phyloP scores from a whole-genome alignment of 2,329 filamentous ascomycete species.

The Fusarium continuum region DNA sequence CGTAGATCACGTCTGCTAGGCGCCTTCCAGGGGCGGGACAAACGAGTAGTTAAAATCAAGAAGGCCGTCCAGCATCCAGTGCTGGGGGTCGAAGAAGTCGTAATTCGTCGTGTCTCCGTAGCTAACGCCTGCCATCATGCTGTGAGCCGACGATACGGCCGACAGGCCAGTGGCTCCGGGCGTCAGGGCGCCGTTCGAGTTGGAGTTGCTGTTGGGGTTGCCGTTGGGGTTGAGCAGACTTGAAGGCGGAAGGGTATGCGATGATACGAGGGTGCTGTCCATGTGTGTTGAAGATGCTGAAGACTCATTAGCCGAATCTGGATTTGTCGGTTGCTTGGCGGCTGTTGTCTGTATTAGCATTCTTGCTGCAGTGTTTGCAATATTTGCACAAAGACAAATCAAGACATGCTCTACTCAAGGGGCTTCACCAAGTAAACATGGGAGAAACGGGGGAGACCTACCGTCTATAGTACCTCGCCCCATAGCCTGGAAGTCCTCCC shows the following conservation, averaged over 20 bases:
- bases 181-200: constrained; percentile 62
- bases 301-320: constrained; percentile 79
- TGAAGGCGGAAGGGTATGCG: constrained; percentile 52
- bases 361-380: constrained; percentile 22
- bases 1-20: constrained; percentile 46
- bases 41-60: constrained; percentile 81
- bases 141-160: constrained; percentile 50
- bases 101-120: constrained; percentile 77
- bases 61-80: constrained; percentile 91
- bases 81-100: constrained; percentile 90
- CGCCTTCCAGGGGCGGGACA: constrained; percentile 63
- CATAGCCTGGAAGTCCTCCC: constrained; percentile 78
- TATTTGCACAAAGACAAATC: constrained; percentile 33
- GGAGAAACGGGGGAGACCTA: constrained; percentile 55
- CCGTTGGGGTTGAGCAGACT: constrained; percentile 52
- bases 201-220: constrained; percentile 10
- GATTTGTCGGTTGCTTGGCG: constrained; percentile 86
- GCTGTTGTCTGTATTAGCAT: constrained; percentile 55
- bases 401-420: constrained; percentile 41
- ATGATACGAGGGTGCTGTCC: constrained; percentile 66
- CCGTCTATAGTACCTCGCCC: constrained; percentile 76
- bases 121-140: constrained; percentile 61
- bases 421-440: constrained; percentile 13
- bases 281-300: constrained; percentile 73
- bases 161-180: constrained; percentile 59